Percentiles rank a stretch among this genome's conserved stretches.
Conservation (phyloP, 2,329 filamentous ascomycete genomes). For the Magnaporthiopsis incrustans region DNA sequence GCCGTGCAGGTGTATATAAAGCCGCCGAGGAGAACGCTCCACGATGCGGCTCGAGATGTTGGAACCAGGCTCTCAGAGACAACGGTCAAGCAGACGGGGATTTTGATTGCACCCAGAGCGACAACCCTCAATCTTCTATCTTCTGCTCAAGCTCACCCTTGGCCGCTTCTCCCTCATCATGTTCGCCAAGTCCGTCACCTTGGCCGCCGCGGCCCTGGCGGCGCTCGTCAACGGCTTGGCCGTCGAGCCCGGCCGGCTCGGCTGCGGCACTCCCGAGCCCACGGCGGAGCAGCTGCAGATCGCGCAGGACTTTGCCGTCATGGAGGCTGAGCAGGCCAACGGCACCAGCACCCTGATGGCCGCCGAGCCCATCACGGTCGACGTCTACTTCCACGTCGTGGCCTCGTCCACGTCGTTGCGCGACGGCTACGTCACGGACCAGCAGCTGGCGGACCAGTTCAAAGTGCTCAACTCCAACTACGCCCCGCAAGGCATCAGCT, state of each 20-base stretch:
- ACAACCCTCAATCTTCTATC: neutral
- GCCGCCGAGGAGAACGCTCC: neutral
- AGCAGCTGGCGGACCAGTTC: slow-evolving; percentile 25
- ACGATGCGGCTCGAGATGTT: neutral
- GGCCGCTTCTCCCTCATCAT: neutral
- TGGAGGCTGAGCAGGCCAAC: slow-evolving; percentile 15
- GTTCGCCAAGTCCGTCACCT: slow-evolving; percentile 1
- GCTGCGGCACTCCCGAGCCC: slow-evolving; percentile 20
- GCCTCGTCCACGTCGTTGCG: slow-evolving; percentile 18
- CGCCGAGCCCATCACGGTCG: slow-evolving; percentile 13
- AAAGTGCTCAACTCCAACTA: slow-evolving; percentile 36
- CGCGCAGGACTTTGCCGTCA: slow-evolving; percentile 14
- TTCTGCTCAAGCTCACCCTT: neutral
- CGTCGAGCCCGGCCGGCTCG: neutral
- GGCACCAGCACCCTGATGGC: slow-evolving; percentile 2
- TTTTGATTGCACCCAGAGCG: neutral
- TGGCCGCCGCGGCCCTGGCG: slow-evolving; percentile 5
- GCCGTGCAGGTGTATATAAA: neutral
- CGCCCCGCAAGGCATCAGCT: slow-evolving; percentile 32
- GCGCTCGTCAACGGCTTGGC: neutral
- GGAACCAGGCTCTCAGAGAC: neutral
- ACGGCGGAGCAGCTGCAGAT: slow-evolving; percentile 17
- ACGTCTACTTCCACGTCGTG: slow-evolving; percentile 27
- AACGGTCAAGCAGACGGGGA: neutral
- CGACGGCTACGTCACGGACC: slow-evolving; percentile 24